Base-by-base conservation (phyloP, 2,329 filamentous ascomycete species). In the Mycosphaerella sp. region DNA sequence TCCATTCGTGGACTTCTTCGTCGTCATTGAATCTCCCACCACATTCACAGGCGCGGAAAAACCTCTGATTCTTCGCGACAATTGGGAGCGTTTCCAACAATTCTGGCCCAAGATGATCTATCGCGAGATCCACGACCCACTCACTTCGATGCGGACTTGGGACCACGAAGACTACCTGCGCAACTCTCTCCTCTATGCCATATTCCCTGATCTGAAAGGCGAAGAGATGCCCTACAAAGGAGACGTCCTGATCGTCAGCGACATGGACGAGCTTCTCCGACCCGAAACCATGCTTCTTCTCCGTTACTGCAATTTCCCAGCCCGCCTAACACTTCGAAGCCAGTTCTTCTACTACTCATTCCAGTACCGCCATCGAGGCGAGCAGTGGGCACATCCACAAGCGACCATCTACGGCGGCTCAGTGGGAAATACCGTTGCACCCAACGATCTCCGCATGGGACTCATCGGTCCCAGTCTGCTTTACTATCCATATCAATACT, bases 71-170 rank as follows among this genome's bases (percentile, higher is more conserved):
- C 71, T 83, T 51, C 68, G 70, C 53, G 71, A 78, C 8, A 78
- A 78, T 64, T 75, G 78, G 71, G 65, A 71, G 18, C 67, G 67
- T 8, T 81, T 84, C 59, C 59, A 65, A 10, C 64, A 70, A 10
- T 85, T 77, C 61, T 72, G 77, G 56, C 67, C 75, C 56, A 80
- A 85, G 70, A 81, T 85, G 59, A 79, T 84, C 52, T 78, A 82
- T 59, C 78, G 79, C 57, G 66, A 76, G 35, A 66, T 83, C 8
- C 64, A 74, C 9, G 62, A 62, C 40, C 28, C 76, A 74, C 1
- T 62, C 67, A 0, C 68, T 61, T 30, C 72, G 72, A 4, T 57
- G 42, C 58, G 61, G 1, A 62, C 73, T 6, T 79, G 75, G 76
- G 74, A 77, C 51, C 72, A 70, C 13, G 78, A 81, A 59, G 71